Percentiles rank a stretch among this genome's conserved stretches.
These are phyloP conservation scores for Boletus patriciae DNA, from an alignment of 768 basidiomycete species.

Conservation along the genomic window DNA sequence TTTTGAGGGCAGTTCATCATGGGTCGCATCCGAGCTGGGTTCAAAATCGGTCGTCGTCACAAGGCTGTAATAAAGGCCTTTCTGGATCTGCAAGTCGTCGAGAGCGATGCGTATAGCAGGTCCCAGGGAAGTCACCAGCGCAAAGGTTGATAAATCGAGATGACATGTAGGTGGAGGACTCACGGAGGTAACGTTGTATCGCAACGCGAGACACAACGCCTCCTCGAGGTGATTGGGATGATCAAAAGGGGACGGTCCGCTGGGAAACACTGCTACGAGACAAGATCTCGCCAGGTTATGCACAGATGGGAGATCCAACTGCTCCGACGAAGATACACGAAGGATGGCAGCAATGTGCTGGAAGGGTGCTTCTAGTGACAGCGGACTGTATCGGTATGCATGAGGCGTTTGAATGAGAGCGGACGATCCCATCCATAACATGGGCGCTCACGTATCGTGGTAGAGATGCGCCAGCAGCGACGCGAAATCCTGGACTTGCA, in stretches of 20 bases:
- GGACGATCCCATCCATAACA: not conserved
- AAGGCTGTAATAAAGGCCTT: conserved; percentile 62
- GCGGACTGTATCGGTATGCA: conserved; percentile 39
- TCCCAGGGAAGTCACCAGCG: not conserved
- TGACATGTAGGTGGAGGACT: conserved; percentile 24
- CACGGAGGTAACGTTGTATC: conserved; percentile 50
- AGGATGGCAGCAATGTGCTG: conserved; percentile 52
- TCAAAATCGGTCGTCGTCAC: conserved; percentile 61
- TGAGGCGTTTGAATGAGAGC: not conserved
- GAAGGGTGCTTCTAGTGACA: conserved; percentile 46
- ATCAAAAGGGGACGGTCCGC: conserved; percentile 44
- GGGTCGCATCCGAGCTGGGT: conserved; percentile 30
- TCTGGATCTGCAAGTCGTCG: conserved; percentile 47
- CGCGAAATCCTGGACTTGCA: conserved; percentile 50
- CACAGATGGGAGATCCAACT: conserved; percentile 57
- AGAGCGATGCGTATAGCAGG: not conserved
- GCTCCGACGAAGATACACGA: conserved; percentile 54
- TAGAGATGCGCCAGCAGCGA: conserved; percentile 64
- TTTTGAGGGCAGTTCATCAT: not conserved
- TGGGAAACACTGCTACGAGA: conserved; percentile 50
- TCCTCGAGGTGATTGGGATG: conserved; percentile 49
- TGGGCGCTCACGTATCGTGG: conserved; percentile 58
- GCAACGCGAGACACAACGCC: conserved; percentile 51
- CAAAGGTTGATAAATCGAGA: not conserved
- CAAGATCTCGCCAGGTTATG: conserved; percentile 45